Conservation (phyloP, 2,329 filamentous ascomycete species). For the Botryosphaeria dothidea region DNA sequence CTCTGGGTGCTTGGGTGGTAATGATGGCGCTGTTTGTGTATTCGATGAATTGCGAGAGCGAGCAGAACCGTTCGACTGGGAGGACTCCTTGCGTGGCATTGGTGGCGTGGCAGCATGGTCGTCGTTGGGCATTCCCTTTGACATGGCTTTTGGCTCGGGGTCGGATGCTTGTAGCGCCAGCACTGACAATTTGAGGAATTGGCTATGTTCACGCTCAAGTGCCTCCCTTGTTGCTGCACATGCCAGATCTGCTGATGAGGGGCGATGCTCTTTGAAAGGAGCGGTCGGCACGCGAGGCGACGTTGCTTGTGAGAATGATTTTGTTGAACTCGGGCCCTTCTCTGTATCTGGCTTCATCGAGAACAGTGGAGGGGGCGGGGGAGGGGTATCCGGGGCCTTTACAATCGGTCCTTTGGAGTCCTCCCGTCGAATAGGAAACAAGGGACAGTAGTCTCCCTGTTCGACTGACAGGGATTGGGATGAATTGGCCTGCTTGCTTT, state of each 20-base stretch:
- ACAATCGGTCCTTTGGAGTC: background rate
- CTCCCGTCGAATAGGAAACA: background rate
- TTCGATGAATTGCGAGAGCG: background rate
- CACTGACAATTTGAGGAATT: background rate
- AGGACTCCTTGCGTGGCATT: background rate
- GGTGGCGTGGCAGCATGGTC: too few relatives aligned
- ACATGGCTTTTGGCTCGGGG: background rate
- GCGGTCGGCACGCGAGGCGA: too few relatives aligned
- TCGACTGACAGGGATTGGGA: background rate
- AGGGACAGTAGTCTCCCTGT: background rate
- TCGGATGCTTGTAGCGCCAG: background rate
- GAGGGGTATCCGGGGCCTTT: background rate
- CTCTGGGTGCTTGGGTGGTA: background rate
- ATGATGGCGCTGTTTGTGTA: too few relatives aligned
- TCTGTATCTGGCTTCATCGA: background rate
- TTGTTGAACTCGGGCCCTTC: background rate
- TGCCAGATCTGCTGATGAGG: background rate
- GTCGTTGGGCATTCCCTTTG: background rate
- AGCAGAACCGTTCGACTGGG: background rate
- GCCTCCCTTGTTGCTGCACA: background rate
- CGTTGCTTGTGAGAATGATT: background rate
- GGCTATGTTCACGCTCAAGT: background rate
- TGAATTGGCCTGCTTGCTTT: background rate
- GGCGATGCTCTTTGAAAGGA: too few relatives aligned
- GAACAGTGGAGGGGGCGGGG: constrained; percentile 5